Evolutionary conservation across 345 rosid species (phyloP).

Genomic region (Salix purpurea): DNA sequence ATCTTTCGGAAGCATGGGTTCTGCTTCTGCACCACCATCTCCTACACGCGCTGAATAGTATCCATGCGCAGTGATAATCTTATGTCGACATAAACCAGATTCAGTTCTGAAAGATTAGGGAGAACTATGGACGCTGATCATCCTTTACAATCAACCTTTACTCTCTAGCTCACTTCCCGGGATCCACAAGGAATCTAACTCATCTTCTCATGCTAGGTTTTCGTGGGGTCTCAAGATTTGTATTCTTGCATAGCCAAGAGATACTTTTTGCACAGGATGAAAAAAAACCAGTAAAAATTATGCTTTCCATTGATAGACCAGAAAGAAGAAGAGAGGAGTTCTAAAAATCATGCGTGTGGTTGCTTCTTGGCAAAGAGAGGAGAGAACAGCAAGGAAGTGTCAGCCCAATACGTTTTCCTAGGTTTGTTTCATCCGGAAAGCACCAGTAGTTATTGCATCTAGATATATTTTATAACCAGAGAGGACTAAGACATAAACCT

Average conservation of each 20-base stretch:
- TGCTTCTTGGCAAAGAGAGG: neutral
- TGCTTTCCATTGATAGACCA: neutral
- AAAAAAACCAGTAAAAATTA: neutral
- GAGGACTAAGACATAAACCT: neutral
- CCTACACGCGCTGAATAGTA: neutral
- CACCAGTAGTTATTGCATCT: neutral
- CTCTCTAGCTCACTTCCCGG: neutral
- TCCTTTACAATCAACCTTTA: neutral
- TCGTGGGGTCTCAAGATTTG: neutral
- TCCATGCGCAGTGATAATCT: neutral
- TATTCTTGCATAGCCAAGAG: neutral
- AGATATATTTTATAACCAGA: neutral
- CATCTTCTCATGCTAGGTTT: neutral
- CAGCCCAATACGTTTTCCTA: too few relatives aligned
- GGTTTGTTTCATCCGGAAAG: neutral
- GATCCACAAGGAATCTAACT: neutral
- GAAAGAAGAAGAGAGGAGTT: neutral
- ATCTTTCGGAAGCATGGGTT: neutral
- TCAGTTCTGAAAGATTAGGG: neutral
- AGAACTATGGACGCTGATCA: neutral
- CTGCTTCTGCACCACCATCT: neutral
- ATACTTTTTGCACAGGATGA: neutral
- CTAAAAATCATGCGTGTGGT: neutral
- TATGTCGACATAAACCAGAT: neutral
- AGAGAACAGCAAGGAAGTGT: neutral